phyloP scores from a whole-genome alignment of 2,329 filamentous ascomycete species.

The Aspergillus sp. region DNA sequence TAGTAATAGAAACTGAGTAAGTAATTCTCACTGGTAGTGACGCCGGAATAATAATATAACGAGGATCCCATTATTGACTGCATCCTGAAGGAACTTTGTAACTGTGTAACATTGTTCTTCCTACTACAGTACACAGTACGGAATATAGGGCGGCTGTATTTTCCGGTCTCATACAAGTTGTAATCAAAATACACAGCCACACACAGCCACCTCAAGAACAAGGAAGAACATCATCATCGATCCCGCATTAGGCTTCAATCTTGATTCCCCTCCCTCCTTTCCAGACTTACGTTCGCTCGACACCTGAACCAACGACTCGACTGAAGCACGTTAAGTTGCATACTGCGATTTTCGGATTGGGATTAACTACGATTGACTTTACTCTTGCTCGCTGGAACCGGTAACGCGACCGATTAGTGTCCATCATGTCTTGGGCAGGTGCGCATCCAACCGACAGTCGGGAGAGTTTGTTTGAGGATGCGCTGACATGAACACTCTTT shows the following conservation, averaged over 20 bases:
- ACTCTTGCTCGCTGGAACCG: neutral
- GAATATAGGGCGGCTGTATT: neutral
- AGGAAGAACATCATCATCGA: conserved; percentile 10
- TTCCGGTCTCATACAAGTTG: conserved; percentile 3
- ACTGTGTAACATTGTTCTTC: no score
- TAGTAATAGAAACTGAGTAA: no score
- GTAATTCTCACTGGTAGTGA: no score
- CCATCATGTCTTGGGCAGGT: conserved; percentile 72
- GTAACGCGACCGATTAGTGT: conserved; percentile 17
- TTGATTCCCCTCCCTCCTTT: conserved; percentile 1
- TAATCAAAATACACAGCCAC: conserved; percentile 12
- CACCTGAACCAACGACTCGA: neutral
- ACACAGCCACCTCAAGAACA: conserved; percentile 9
- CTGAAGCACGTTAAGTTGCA: neutral
- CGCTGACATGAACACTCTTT: conserved; percentile 9
- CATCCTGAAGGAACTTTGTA: no score
- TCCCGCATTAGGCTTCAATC: conserved; percentile 20
- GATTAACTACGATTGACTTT: neutral
- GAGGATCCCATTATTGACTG: no score
- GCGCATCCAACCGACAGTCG: conserved; percentile 12
- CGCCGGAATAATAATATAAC: no score
- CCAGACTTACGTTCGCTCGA: conserved; percentile 4
- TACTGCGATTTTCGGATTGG: neutral
- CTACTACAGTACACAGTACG: no score
- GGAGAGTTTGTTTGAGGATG: neutral